phyloP scores from a whole-genome alignment of 371 early-diverging fungal genomes.

The Thermomucor indicae-seudaticae region DNA sequence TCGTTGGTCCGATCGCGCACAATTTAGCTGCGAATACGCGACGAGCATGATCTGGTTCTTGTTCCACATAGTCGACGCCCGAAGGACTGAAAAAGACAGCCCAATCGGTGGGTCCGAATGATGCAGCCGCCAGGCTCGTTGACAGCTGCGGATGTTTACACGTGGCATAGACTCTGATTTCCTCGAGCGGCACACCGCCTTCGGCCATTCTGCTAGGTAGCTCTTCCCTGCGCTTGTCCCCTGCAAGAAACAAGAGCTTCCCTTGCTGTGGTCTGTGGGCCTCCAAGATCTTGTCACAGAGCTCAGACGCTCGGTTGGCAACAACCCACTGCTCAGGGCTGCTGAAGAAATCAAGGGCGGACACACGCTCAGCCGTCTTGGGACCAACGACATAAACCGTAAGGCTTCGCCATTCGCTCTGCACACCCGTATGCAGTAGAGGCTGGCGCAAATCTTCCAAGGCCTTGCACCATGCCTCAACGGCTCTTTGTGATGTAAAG shows the following conservation, averaged over 20 bases:
- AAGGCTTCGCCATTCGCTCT: conserved; percentile 15
- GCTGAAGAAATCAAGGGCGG: conserved; percentile 19
- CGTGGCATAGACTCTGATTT: conserved; percentile 45
- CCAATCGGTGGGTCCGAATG: conserved; percentile 25
- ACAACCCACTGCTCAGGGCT: neutral
- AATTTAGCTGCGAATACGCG: conserved; percentile 4
- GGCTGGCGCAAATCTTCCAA: neutral
- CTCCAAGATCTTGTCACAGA: conserved; percentile 26
- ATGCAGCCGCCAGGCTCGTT: neutral
- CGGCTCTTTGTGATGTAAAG: conserved; percentile 40
- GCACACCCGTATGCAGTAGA: neutral
- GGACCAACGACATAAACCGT: conserved; percentile 49
- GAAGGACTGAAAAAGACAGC: conserved; percentile 60
- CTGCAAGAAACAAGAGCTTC: conserved; percentile 45
- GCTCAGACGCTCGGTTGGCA: conserved; percentile 37
- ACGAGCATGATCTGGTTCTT: neutral
- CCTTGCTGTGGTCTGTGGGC: neutral
- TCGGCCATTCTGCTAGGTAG: conserved; percentile 27
- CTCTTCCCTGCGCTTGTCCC: conserved; percentile 53
- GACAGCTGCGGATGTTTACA: conserved; percentile 21
- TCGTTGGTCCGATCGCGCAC: conserved; percentile 56
- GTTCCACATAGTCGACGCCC: conserved; percentile 35
- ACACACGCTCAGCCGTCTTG: conserved; percentile 35
- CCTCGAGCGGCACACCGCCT: conserved; percentile 20
- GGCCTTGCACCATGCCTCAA: conserved; percentile 22